Base-by-base conservation (phyloP, 2,329 filamentous ascomycete genomes). In the Alternaria sp. region DNA sequence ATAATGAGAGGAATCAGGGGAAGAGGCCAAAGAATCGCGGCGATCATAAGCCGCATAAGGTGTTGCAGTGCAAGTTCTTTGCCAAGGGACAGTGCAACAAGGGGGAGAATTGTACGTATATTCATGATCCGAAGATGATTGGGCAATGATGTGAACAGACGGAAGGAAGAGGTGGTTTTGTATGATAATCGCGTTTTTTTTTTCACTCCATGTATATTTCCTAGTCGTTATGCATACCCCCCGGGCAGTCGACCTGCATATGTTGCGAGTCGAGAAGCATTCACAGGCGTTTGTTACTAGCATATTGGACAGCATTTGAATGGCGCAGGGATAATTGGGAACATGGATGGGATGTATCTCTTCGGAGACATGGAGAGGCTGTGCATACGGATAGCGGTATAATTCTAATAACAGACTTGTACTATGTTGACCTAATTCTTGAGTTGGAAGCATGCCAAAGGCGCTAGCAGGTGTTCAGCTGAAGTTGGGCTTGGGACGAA, bases 31-130 rank as follows among this genome's bases (percentile, higher is more conserved):
- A 73, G 57, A 64, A 62, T 16, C 64, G 59, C 5, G 53, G 45
- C 12, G 62, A 63, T 25, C 64, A 72, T n/a, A 66, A 71, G 22
- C 76, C 77, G 9, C 76, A 79, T 65, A 80, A 79, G 55, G 74
- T 79, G 7, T 66, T 77, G 71, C 84, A 89, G 5, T 92, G 90
- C 76, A 85, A 85, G 20, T 93, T 92, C 76, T 92, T 84, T 83
- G 84, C 86, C 59, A 86, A 90, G 73, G 90, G 90, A 14, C 89
- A 89, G 73, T 92, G 90, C 78, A 87, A 86, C 7, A 89, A 92
- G 74, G 90, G 90, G 22, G 89, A 90, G 36, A 88, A 88, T 70
- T 92, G 90, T 80, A 92, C 90, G 2, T 93, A 90, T 76, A 85
- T 90, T 57, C 90, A 93, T 72, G 89, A 91, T 53, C 30, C 64